Percentiles rank a stretch among this genome's conserved stretches.
Evolutionary conservation across 83 land plant species (phyloP).

Genomic region (Larix sibirica): DNA sequence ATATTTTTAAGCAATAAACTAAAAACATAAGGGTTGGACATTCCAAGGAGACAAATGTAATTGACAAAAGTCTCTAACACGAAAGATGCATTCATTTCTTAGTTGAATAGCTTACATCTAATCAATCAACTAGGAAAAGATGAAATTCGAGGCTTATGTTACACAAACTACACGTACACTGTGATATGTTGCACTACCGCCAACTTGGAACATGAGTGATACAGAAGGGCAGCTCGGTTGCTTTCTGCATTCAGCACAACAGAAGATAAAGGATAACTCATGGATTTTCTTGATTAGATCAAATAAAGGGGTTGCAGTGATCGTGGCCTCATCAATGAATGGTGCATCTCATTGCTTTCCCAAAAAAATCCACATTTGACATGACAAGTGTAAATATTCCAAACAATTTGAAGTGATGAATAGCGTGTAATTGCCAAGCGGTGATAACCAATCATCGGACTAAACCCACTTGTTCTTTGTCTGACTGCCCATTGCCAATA

Average conservation of each 20-base stretch:
- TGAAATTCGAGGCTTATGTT: not conserved
- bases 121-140: not conserved
- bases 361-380: not conserved
- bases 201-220: conserved; percentile 80
- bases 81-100: not conserved
- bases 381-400: not conserved
- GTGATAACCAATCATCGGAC: not conserved
- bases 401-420: not conserved
- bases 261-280: not conserved
- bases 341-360: no score
- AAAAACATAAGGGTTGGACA: not conserved
- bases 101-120: not conserved
- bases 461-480: not conserved
- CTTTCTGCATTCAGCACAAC: conserved; percentile 31
- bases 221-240: conserved; percentile 64
- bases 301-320: no score
- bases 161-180: conserved; percentile 36
- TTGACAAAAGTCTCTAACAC: not conserved
- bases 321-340: not conserved
- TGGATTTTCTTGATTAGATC: no score
- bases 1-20: conserved; percentile 1
- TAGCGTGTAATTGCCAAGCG: not conserved
- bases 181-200: conserved; percentile 65
- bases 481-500: not conserved
- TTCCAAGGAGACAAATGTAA: not conserved